Conservation (phyloP, 2,329 filamentous ascomycete genomes). For the Botrytis medusae region DNA sequence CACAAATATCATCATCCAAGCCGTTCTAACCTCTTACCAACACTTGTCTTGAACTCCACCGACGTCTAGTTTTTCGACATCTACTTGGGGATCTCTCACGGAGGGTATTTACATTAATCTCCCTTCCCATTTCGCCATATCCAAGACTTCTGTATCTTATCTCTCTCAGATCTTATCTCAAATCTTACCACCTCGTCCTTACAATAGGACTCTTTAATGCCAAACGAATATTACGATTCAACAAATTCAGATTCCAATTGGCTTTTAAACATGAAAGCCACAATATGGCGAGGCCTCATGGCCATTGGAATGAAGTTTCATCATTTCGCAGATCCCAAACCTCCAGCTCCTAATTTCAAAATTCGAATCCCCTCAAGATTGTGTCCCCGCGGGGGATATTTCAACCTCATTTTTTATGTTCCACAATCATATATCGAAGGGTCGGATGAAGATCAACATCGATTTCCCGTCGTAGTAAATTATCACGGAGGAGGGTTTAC, state of each 20-base stretch:
- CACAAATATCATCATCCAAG: slow-evolving; percentile 10
- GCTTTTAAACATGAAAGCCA: slow-evolving; percentile 38
- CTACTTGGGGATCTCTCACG: background rate
- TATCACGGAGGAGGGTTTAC: slow-evolving; percentile 69
- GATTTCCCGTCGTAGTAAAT: slow-evolving; percentile 59
- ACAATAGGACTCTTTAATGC: slow-evolving; percentile 4
- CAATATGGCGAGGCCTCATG: slow-evolving; percentile 40
- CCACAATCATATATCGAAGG: slow-evolving; percentile 42
- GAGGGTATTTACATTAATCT: background rate
- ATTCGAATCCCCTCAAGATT: slow-evolving; percentile 38
- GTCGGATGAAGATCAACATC: slow-evolving; percentile 29
- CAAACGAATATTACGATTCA: slow-evolving; percentile 1
- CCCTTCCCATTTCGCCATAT: background rate
- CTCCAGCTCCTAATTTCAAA: slow-evolving; percentile 38
- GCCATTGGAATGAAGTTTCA: slow-evolving; percentile 41
- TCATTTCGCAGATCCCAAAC: slow-evolving; percentile 38
- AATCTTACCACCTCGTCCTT: background rate
- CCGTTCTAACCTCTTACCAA: background rate
- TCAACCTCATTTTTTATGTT: slow-evolving; percentile 47
- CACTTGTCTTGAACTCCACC: background rate
- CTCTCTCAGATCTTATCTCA: background rate
- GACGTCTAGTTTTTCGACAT: background rate
- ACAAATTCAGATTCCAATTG: slow-evolving; percentile 5
- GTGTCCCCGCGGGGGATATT: slow-evolving; percentile 35
- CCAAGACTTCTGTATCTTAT: background rate